Base-by-base conservation (phyloP, 768 basidiomycete species). In the Boletus tylopilopsis region DNA sequence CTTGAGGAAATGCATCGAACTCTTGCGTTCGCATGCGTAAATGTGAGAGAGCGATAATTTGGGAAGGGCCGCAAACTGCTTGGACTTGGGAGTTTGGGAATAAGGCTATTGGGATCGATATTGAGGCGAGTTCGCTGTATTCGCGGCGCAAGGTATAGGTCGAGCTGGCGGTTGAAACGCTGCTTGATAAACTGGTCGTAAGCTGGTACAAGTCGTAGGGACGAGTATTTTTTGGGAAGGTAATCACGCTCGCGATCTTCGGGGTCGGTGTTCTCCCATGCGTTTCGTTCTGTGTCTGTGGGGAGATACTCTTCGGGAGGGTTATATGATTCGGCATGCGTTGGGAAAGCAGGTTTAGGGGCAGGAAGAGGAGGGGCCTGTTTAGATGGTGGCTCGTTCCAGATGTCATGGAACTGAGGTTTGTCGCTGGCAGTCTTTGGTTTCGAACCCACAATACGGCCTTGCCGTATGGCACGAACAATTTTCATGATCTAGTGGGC, bases 301-400 rank as follows among this genome's bases (percentile, higher is more conserved):
- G 90, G 91, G 8, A 99, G 77, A 68, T 98, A 97, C 72, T 99
- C 96, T 61, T 85, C 91, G 6, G 96, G 96, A 27, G 96, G 96
- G 64, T 99, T 99, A 68, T 98, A 99, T 0, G 95, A 98, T 70
- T 98, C 94, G n/a, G 87, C 83, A 57, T 97, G 88, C 12, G 84
- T 90, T 3, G 96, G 96, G 2, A 96, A 82, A 15, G 80, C 78
- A 2, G 82, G 81, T 68, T 97, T 96, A 1, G 96, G 96, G 11
- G 96, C 94, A 27, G 94, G 89, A 54, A 94, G 83, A 25, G 93
- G 91, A 47, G 96, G 92, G 1, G 87, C 76, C 57, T 89, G 85
- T 4, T 75, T 73, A 1, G 86, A 77, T n/a, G 86, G 76, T 16
- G 80, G 75, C 55, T 90, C 83, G 27, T 84, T 84, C 96, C 96